Evolutionary conservation across 176 grass and related monocot species (phyloP), one percentile per base, ranked within the genome.

Genomic region (Avena sativa): DNA sequence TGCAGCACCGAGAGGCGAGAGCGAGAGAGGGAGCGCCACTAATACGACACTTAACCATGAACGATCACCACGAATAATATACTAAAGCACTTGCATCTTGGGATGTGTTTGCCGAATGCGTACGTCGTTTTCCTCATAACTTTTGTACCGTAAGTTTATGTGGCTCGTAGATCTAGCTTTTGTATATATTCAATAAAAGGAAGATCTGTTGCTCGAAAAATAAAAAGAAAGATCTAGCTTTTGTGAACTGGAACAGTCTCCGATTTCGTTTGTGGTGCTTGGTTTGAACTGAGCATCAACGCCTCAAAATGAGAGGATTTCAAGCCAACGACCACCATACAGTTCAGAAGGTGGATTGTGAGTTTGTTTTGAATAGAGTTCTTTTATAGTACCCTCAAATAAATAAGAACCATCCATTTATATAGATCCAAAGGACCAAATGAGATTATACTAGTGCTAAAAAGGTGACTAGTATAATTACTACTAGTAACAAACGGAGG

Each of bases 121-220:
- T 67, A 34, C 26, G 69, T 87, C 76, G 59, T 76, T 81, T 59
- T 91, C 84, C 6, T 17, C 9, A 19, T 52, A 15, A 23, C 30
- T 53, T 53, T 9, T 4, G 23, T 76, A 58, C 58, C 57, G 66
- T 88, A 87, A 38, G 67, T 75, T 87, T 63, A 52, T 81, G 17
- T 52, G 68, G 75, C 13, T 66, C 25, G 58, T 32, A 91, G 68
- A 69, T 88, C 81, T 80, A 47, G 53, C 81, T 69, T 91, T 90
- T 84, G 9, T 66, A 32, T 66, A 32, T 81, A 20, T 69, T 53
- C 32, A 5, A 14, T 15, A 23, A 81, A n/a, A 53, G 13, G 57
- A 55, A 84, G 76, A 69, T 84, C 68, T 68, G 61, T 8, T 63
- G 3, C 25, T 65, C 12, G 25, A 15, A 32, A 32, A 30, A 64